phyloP scores from a whole-genome alignment of 1,284 basidiomycete species.

The Trichosporon asahii region DNA sequence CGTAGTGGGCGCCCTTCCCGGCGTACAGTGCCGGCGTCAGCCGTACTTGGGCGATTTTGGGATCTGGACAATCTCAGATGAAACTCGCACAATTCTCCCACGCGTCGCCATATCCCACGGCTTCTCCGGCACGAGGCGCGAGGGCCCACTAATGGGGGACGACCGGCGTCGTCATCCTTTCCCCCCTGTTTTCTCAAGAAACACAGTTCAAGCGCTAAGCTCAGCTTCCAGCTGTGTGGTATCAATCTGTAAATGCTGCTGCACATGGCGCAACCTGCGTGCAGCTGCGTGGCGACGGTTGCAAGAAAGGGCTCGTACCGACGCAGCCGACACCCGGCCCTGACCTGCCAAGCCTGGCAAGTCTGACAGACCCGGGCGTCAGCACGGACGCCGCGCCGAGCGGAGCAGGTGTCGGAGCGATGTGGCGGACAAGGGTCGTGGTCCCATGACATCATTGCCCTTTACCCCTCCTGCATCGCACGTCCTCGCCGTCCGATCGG shows the following conservation, averaged over 20 bases:
- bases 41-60: neutral
- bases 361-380: neutral
- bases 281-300: neutral
- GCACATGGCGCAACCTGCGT: no score
- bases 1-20: no score
- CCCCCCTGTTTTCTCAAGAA: neutral
- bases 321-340: neutral
- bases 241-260: neutral
- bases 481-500: neutral
- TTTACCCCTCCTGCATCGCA: neutral
- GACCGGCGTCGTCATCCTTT: neutral
- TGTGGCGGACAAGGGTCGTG: neutral
- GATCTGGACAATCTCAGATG: neutral
- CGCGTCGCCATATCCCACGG: neutral
- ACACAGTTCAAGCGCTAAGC: neutral
- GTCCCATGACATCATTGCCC: neutral
- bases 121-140: neutral
- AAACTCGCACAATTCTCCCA: slow-evolving; percentile 3
- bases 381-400: neutral
- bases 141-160: neutral
- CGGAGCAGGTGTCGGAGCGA: neutral
- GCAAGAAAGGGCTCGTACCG: neutral
- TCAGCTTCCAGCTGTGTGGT: neutral
- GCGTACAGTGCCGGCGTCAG: no score
- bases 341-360: neutral